A percentile compares a stretch with the other conserved stretches of the same genome.
phyloP scores from a whole-genome alignment of 257 asterid genomes.

The Paulownia fortunei region DNA sequence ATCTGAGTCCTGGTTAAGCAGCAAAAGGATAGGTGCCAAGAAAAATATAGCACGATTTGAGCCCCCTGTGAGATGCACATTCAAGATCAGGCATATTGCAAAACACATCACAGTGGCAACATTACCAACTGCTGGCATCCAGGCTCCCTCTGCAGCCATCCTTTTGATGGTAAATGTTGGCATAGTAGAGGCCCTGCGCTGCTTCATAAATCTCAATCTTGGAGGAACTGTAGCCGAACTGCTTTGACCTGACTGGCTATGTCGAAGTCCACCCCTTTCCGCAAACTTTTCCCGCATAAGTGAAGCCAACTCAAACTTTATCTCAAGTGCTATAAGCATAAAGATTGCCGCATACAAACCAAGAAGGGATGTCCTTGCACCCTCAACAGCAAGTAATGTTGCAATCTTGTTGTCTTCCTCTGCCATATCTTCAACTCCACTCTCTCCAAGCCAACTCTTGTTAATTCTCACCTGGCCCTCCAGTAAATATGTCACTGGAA shows the following conservation, averaged over 20 bases:
- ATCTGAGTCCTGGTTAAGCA: constrained; percentile 94
- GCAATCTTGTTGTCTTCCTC: constrained; percentile 87
- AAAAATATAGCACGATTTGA: constrained; percentile 93
- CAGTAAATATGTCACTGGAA: constrained; percentile 92
- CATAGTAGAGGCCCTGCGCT: constrained; percentile 77
- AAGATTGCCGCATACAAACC: constrained; percentile 94
- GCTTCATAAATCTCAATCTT: constrained; percentile 92
- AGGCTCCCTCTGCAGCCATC: constrained; percentile 93
- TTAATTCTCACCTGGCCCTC: constrained; percentile 93
- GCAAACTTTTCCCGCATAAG: constrained; percentile 73
- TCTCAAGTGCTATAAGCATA: constrained; percentile 97
- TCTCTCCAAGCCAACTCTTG: constrained; percentile 60
- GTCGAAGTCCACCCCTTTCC: constrained; percentile 75
- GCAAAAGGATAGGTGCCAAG: constrained; percentile 87
- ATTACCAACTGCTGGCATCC: constrained; percentile 99
- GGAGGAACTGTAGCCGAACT: constrained; percentile 75
- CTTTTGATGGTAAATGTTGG: constrained; percentile 78
- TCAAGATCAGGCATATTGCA: constrained; percentile 88
- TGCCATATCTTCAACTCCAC: constrained; percentile 51
- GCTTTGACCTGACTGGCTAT: constrained; percentile 74
- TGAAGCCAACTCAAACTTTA: constrained; percentile 93
- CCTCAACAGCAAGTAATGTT: constrained; percentile 84
- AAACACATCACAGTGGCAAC: constrained; percentile 95
- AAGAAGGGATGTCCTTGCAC: constrained; percentile 94
- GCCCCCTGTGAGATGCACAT: constrained; percentile 84